A percentile compares a stretch with the other conserved stretches of the same genome.
Evolutionary conservation across 1,284 basidiomycete species (phyloP).

Genomic region (Pyrrhoderma lamaoense): DNA sequence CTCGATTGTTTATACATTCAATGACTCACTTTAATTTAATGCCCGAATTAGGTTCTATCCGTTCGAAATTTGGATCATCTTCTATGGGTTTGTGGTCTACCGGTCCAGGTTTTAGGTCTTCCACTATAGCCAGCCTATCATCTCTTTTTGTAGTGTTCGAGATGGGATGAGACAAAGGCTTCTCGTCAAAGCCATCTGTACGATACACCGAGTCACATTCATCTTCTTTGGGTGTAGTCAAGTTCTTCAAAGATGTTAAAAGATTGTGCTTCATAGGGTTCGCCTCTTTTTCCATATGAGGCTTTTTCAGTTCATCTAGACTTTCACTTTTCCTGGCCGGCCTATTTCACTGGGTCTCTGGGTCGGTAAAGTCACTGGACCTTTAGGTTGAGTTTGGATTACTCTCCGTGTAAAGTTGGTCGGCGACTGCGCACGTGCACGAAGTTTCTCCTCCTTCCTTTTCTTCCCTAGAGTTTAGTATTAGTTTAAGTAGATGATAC

Average conservation of each 20-base stretch:
- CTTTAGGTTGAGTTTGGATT: background rate
- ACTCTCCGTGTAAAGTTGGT: background rate
- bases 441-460: conserved; percentile 14
- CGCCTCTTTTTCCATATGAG: background rate
- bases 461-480: conserved; percentile 10
- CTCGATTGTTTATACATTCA: no score
- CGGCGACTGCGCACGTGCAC: conserved; percentile 1
- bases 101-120: conserved; percentile 72
- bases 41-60: conserved; percentile 81
- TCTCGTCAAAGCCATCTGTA: conserved; percentile 19
- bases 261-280: conserved; percentile 10
- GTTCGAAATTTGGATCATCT: conserved; percentile 68
- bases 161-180: conserved; percentile 18
- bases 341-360: background rate
- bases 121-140: conserved; percentile 63
- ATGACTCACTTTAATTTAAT: conserved; percentile 71
- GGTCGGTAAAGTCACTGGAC: background rate
- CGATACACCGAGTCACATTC: conserved; percentile 15
- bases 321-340: background rate
- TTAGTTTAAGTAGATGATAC: background rate
- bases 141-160: conserved; percentile 34
- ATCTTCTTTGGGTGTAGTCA: conserved; percentile 5
- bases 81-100: conserved; percentile 55
- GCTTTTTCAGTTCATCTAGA: background rate
- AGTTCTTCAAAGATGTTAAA: conserved; percentile 15